Conservation (phyloP, 257 asterid species). For the Capsicum baccatum region DNA sequence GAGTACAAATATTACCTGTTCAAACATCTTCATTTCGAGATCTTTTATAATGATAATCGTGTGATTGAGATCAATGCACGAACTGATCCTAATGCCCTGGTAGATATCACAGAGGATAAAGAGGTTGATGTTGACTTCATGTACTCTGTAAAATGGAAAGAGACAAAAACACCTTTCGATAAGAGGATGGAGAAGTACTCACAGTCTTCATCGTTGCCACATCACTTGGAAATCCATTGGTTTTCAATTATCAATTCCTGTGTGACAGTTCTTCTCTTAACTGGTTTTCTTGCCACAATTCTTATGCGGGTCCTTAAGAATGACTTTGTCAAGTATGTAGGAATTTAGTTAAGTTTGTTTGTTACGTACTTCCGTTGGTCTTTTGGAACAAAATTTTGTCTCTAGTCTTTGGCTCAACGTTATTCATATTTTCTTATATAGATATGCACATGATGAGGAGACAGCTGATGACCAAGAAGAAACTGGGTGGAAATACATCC, state of each 20-base stretch:
- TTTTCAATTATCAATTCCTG: constrained; percentile 46
- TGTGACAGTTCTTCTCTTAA: constrained; percentile 43
- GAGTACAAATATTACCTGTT: constrained; percentile 37
- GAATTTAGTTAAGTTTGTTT: background rate
- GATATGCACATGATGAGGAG: constrained; percentile 49
- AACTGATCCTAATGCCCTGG: constrained; percentile 37
- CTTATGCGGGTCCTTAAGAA: constrained; percentile 46
- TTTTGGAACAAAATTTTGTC: background rate
- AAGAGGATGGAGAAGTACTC: constrained; percentile 50
- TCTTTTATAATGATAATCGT: constrained; percentile 34
- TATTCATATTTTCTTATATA: background rate
- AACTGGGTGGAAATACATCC: constrained; percentile 49
- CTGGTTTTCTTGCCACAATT: constrained; percentile 46
- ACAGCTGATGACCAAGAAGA: constrained; percentile 46
- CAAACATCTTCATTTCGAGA: constrained; percentile 38
- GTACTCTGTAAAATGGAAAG: constrained; percentile 47
- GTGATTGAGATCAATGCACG: constrained; percentile 39
- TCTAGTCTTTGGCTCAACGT: background rate
- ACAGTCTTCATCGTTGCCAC: constrained; percentile 41
- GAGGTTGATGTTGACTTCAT: constrained; percentile 43
- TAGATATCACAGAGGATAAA: constrained; percentile 43
- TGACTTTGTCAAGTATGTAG: constrained; percentile 43
- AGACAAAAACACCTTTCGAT: constrained; percentile 38
- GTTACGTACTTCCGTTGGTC: background rate
- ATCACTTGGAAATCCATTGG: constrained; percentile 46